Conservation (phyloP, 2,329 filamentous ascomycete species). For the Thelonectria olida region DNA sequence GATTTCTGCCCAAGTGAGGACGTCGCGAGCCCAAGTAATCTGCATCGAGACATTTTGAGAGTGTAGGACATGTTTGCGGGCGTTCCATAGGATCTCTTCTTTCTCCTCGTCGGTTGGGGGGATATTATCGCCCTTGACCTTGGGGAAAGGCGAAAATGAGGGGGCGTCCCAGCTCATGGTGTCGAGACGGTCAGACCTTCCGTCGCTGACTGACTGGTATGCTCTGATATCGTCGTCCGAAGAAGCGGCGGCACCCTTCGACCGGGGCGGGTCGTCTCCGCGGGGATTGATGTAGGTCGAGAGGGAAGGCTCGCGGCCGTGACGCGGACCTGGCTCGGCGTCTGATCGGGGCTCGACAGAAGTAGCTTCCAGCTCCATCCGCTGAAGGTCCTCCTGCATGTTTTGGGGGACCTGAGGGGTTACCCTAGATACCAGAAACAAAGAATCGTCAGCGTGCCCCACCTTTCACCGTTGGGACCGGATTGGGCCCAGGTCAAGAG, state of each 20-base stretch:
- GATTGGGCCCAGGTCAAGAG: slow-evolving; percentile 37
- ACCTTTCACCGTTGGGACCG: slow-evolving; percentile 41
- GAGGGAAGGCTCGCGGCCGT: slow-evolving; percentile 55
- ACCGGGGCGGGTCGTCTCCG: slow-evolving; percentile 40
- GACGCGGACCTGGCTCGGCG: slow-evolving; percentile 44
- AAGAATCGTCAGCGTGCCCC: slow-evolving; percentile 51
- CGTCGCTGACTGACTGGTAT: slow-evolving; percentile 50
- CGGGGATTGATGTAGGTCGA: slow-evolving; percentile 50
- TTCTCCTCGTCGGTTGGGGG: slow-evolving; percentile 95
- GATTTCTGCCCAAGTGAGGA: slow-evolving; percentile 87
- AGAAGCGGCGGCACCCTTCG: slow-evolving; percentile 44
- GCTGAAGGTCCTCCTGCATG: slow-evolving; percentile 93
- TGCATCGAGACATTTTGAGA: slow-evolving; percentile 97
- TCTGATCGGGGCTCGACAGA: slow-evolving; percentile 49
- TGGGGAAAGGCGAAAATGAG: slow-evolving; percentile 91
- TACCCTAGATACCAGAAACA: slow-evolving; percentile 66
- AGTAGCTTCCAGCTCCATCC: slow-evolving; percentile 84
- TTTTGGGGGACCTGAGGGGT: slow-evolving; percentile 96
- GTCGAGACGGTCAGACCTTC: slow-evolving; percentile 48
- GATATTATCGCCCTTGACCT: slow-evolving; percentile 85
- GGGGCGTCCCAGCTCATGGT: slow-evolving; percentile 67
- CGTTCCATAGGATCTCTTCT: slow-evolving; percentile 87
- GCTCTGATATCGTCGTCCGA: slow-evolving; percentile 49
- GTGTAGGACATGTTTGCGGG: slow-evolving; percentile 83
- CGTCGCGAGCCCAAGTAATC: slow-evolving; percentile 94